These are phyloP conservation scores for Pinus taeda DNA, from an alignment of 75 land plant genomes.

Conservation along the genomic window DNA sequence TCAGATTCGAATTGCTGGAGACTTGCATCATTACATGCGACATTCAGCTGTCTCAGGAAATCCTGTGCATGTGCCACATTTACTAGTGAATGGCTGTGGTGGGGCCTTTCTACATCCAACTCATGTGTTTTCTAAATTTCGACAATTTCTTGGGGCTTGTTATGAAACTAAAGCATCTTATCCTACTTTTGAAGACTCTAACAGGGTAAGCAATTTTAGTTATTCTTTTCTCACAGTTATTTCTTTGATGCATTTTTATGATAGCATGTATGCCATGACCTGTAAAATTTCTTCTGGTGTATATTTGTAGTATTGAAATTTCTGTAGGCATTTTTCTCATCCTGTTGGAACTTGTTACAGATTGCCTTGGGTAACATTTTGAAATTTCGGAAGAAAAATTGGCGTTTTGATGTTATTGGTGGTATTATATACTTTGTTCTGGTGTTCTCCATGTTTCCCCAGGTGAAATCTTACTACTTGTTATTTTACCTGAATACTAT, in stretches of 20 bases:
- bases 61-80: constrained; percentile 64
- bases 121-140: constrained; percentile 82
- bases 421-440: constrained; percentile 87
- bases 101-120: constrained; percentile 98
- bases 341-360: constrained; percentile 33
- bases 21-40: constrained; percentile 93
- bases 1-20: constrained; percentile 85
- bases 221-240: not conserved
- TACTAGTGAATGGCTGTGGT: constrained; percentile 94
- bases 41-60: constrained; percentile 64
- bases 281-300: not conserved
- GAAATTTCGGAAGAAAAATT: constrained; percentile 96
- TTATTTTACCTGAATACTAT: not conserved
- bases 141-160: constrained; percentile 43
- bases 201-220: constrained; percentile 43
- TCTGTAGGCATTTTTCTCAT: not conserved
- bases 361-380: constrained; percentile 94
- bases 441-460: constrained; percentile 92
- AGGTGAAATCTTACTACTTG: constrained; percentile 41
- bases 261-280: not conserved
- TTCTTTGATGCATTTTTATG: not conserved
- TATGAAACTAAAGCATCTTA: constrained; percentile 77
- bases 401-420: constrained; percentile 97
- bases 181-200: constrained; percentile 84
- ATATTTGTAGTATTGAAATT: not conserved